Conservation (phyloP, 331 rosid genomes). For the Acacia pycnantha region DNA sequence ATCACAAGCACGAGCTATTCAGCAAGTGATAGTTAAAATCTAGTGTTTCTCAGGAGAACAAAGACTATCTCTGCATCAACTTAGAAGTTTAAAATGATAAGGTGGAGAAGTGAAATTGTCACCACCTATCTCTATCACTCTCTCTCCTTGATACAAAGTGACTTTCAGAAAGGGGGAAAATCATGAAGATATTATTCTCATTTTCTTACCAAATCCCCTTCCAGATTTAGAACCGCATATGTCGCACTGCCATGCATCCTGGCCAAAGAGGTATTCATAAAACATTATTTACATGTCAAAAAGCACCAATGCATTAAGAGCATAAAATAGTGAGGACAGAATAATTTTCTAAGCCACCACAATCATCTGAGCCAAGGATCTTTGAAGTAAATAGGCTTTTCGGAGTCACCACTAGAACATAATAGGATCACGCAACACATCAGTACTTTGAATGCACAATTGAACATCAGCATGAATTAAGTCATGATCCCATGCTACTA, state of each 20-base stretch:
- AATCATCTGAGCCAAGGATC: neutral
- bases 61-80: neutral
- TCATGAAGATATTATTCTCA: neutral
- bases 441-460: neutral
- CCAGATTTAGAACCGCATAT: slow-evolving; percentile 94
- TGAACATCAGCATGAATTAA: neutral
- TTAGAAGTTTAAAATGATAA: neutral
- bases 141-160: slow-evolving; percentile 29
- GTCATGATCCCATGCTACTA: neutral
- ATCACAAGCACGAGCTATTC: neutral
- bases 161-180: slow-evolving; percentile 36
- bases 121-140: neutral
- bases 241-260: slow-evolving; percentile 98
- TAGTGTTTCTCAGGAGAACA: neutral
- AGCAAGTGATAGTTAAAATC: neutral
- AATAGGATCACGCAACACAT: neutral
- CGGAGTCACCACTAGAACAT: neutral
- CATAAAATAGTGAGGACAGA: neutral
- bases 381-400: neutral
- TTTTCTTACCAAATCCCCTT: slow-evolving; percentile 85
- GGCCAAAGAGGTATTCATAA: slow-evolving; percentile 23
- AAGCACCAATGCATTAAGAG: neutral
- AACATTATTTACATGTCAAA: slow-evolving; percentile 6
- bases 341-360: neutral
- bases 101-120: neutral